Conservation (phyloP, 257 asterid genomes). For the Forsythia viridissima region DNA sequence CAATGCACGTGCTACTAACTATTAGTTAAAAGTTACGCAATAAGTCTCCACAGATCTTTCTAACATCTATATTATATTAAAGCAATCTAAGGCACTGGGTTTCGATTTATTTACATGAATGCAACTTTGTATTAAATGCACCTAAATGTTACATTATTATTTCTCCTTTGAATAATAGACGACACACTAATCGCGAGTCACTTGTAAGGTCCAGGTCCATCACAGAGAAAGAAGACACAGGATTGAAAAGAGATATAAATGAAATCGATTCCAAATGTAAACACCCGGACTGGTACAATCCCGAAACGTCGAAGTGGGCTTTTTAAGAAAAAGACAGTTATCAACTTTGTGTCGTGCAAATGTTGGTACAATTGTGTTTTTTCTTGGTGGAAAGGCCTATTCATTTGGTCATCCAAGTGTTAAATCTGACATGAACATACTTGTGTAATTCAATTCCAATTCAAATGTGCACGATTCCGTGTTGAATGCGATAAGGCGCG, state of each 20-base stretch:
- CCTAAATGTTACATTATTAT: too few relatives aligned
- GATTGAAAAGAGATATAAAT: slow-evolving; percentile 32
- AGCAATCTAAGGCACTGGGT: too few relatives aligned
- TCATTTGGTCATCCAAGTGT: slow-evolving; percentile 19
- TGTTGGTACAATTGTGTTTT: slow-evolving; percentile 13
- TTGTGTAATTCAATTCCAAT: neutral
- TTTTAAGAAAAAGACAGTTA: slow-evolving; percentile 32
- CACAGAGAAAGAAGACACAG: neutral
- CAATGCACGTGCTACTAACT: too few relatives aligned
- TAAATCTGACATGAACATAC: neutral
- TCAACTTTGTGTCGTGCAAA: slow-evolving; percentile 27
- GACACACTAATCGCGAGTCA: too few relatives aligned
- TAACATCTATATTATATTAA: too few relatives aligned
- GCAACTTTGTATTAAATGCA: too few relatives aligned
- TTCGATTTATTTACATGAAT: too few relatives aligned
- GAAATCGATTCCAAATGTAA: slow-evolving; percentile 18
- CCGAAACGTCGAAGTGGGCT: slow-evolving; percentile 30
- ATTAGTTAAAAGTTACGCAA: too few relatives aligned
- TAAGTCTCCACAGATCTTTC: too few relatives aligned
- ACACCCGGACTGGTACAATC: slow-evolving; percentile 19
- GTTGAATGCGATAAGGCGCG: neutral
- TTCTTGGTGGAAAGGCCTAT: slow-evolving; percentile 7
- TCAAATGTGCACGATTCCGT: neutral
- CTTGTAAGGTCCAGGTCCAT: neutral
- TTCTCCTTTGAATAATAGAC: too few relatives aligned